Base-by-base conservation (phyloP, 805 yeast species). In the Metschnikowia baotianmanensis region DNA sequence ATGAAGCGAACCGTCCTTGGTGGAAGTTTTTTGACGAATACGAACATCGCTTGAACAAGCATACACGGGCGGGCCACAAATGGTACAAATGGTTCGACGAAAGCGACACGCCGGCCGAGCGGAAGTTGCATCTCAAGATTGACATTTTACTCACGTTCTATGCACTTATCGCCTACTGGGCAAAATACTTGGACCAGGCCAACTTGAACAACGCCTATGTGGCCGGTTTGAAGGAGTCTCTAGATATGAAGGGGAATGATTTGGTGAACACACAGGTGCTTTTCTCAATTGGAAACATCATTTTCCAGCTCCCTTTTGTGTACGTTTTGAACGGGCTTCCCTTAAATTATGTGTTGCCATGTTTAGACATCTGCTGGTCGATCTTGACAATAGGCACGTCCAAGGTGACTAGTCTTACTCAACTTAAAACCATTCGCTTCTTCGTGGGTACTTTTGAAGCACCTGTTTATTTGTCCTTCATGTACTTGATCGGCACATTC, bases 1-100 rank as follows among this genome's bases (percentile, higher is more conserved):
- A 77, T 51, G 81, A 76, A 51, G 77, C 78, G 6, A 54, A 71
- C 45, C 63, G 79, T 36, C 65, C 70, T 24, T 76, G 79, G 76
- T 72, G 65, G 64, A 66, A 65, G 24, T 73, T 61, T 43, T 75
- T 74, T 46, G 65, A 62, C 41, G 67, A 62, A 40, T 62, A 55
- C 36, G 65, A 62, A 38, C 59, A 62, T 43, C 39, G 65, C 13
- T 31, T 44, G 29, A 54, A 52, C 31, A 48, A 45, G 26, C 18
- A 42, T n/a, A 49, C 51, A n/a, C 40, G 56, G 10, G 23, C 28
- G 9, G 38, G 35, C 18, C 61, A 48, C 40, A 43, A 47, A 36
- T 58, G 61, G 62, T 58, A 57, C 51, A 52, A 53, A 32, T 58
- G 64, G 64, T 63, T 53, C 43, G 58, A 55, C 13, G 53, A 51